Conservation (phyloP, 148 eudicot genomes). For the Nepenthes gracilis region DNA sequence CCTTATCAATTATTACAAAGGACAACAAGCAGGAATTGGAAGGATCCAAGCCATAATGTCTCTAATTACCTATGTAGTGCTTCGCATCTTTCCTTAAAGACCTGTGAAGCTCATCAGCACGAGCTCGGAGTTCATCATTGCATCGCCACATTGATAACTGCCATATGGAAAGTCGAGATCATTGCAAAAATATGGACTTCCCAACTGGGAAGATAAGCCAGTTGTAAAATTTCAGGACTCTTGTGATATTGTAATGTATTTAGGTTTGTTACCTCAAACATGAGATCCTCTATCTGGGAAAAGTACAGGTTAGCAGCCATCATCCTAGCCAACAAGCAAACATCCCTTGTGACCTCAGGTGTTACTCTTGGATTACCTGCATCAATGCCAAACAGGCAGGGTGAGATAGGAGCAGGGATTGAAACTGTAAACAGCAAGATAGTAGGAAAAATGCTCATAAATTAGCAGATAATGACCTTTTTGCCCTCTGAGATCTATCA, state of each 20-base stretch:
- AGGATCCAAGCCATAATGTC: background rate
- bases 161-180: background rate
- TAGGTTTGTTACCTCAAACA: constrained; percentile 12
- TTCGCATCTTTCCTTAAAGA: constrained; percentile 9
- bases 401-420: too few relatives aligned
- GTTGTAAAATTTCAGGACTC: background rate
- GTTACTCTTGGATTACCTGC: constrained; percentile 15
- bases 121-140: constrained; percentile 10
- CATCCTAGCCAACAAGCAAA: constrained; percentile 15
- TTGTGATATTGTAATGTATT: background rate
- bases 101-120: constrained; percentile 12
- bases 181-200: background rate
- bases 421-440: too few relatives aligned
- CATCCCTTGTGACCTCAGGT: constrained; percentile 16
- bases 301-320: constrained; percentile 15
- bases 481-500: background rate
- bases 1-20: background rate
- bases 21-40: background rate
- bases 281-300: constrained; percentile 13
- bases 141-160: constrained; percentile 18
- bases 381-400: background rate
- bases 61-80: constrained; percentile 7
- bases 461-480: background rate
- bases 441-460: too few relatives aligned
- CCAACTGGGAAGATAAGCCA: background rate